Evolutionary conservation across 306 rosid species (phyloP).

Genomic region (Lathyrus sativus): DNA sequence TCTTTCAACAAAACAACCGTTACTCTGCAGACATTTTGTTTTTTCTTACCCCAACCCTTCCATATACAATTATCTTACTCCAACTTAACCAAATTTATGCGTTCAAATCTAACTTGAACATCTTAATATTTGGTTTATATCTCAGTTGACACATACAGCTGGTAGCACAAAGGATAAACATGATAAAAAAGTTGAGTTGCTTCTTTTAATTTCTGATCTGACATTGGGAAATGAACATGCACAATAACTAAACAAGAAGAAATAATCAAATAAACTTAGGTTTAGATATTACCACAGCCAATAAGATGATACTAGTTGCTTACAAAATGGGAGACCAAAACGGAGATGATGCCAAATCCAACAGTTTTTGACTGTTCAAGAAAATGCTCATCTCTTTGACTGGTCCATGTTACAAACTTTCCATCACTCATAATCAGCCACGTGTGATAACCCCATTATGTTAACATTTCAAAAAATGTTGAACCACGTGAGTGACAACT

Average conservation of each 20-base stretch:
- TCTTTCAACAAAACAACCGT: slow-evolving; percentile 9
- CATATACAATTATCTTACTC: not conserved
- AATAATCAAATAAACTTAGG: slow-evolving; percentile 7
- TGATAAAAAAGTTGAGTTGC: not conserved
- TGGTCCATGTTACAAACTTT: slow-evolving; percentile 35
- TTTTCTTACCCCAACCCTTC: not conserved
- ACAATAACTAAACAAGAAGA: slow-evolving; percentile 13
- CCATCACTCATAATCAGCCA: slow-evolving; percentile 37
- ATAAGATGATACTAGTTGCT: slow-evolving; percentile 39
- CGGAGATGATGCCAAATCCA: slow-evolving; percentile 29
- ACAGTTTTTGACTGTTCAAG: slow-evolving; percentile 35
- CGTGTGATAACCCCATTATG: slow-evolving; percentile 52
- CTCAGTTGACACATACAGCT: no score
- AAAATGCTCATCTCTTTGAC: slow-evolving; percentile 43
- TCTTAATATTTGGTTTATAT: no score
- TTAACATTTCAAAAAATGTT: slow-evolving; percentile 28
- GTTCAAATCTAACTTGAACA: no score
- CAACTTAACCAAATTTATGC: no score
- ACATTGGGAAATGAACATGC: slow-evolving; percentile 44
- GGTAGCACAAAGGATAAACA: slow-evolving; percentile 9
- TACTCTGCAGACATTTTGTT: slow-evolving; percentile 13
- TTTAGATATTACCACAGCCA: slow-evolving; percentile 28
- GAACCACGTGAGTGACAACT: slow-evolving; percentile 65
- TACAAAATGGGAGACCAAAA: slow-evolving; percentile 43
- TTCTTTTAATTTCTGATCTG: slow-evolving; percentile 37